A percentile compares a stretch with the other conserved stretches of the same genome.
phyloP scores from a whole-genome alignment of 306 rosid species.

The Lagenaria siceraria region DNA sequence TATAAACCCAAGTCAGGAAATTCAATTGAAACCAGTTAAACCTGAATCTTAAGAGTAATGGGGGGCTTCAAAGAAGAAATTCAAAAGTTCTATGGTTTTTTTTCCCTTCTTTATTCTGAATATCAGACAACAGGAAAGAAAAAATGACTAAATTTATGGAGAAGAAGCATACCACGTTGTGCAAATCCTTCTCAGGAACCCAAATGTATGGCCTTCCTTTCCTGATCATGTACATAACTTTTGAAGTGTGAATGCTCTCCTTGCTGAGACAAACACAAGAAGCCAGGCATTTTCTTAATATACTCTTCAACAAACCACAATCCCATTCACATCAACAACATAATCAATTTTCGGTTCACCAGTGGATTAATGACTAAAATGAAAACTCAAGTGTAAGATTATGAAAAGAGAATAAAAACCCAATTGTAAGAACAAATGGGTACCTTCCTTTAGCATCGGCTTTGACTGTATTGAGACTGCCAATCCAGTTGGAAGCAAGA shows the following conservation, averaged over 20 bases:
- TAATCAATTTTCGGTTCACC: background rate
- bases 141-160: background rate
- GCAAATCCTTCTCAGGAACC: conserved; percentile 75
- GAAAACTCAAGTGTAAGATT: background rate
- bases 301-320: background rate
- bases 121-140: background rate
- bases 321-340: background rate
- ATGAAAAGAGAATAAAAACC: background rate
- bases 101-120: background rate
- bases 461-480: conserved; percentile 66
- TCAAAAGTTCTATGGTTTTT: background rate
- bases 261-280: conserved; percentile 38
- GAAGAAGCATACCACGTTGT: conserved; percentile 52
- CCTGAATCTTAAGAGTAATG: background rate
- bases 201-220: conserved; percentile 82
- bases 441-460: conserved; percentile 91
- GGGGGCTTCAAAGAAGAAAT: background rate
- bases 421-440: background rate
- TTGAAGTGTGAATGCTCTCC: conserved; percentile 50
- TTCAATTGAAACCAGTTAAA: background rate
- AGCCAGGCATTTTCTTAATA: background rate
- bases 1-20: background rate
- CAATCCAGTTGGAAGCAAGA: conserved; percentile 79
- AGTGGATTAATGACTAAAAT: background rate
- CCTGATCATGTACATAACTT: conserved; percentile 56